Percentiles rank a stretch among this genome's conserved stretches.
These are phyloP conservation scores for Gnomoniopsis sp. DNA, from an alignment of 2,329 filamentous ascomycete genomes.

Conservation along the genomic window DNA sequence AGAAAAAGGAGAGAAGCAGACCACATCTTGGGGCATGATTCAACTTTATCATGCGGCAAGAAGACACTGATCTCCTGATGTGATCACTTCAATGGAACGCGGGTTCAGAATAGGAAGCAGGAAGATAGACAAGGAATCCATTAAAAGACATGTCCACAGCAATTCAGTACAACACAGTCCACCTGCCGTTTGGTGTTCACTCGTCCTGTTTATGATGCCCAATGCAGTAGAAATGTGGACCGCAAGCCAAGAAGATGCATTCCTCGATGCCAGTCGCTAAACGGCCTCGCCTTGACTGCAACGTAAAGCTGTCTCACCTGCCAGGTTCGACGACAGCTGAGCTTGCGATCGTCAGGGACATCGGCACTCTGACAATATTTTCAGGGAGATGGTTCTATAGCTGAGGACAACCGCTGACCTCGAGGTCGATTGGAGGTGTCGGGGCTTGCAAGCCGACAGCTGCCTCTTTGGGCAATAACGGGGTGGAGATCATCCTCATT, in stretches of 20 bases:
- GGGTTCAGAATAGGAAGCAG: background rate
- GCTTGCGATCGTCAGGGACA: background rate
- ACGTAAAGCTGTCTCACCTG: background rate
- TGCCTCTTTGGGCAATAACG: conserved; percentile 3
- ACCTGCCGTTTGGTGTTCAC: background rate
- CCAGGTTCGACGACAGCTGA: conserved; percentile 1
- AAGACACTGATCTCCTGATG: background rate
- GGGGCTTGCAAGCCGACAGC: background rate
- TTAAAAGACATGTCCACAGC: background rate
- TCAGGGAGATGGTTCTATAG: background rate
- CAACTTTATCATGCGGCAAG: background rate
- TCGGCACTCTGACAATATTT: background rate
- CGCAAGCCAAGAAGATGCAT: too few species aligned
- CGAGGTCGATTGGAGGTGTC: background rate
- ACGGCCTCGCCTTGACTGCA: background rate
- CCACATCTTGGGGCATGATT: background rate
- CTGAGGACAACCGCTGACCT: background rate
- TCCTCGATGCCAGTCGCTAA: background rate
- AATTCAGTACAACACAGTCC: background rate
- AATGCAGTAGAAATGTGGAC: too few species aligned
- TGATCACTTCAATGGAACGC: background rate
- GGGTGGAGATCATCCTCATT: background rate
- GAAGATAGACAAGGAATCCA: background rate
- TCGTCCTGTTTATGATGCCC: background rate
- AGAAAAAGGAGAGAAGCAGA: too few species aligned